Percentiles rank a stretch among this genome's conserved stretches.
phyloP scores from a whole-genome alignment of 1,284 basidiomycete species.

The Moesziomyces antarcticus region DNA sequence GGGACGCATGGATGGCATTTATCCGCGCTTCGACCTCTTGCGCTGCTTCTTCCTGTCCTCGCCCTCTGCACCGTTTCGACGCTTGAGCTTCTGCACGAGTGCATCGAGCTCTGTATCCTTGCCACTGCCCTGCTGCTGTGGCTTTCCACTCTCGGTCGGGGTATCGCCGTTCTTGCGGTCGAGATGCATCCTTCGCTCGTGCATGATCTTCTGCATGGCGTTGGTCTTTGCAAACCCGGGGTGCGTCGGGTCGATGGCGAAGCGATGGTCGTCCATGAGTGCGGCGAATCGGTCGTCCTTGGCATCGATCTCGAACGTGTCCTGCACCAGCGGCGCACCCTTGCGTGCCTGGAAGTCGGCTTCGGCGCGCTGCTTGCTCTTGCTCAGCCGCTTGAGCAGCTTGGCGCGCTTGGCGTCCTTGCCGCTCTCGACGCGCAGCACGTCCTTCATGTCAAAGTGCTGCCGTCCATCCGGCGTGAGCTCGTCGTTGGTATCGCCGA shows the following conservation, averaged over 20 bases:
- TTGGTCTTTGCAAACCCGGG: constrained; percentile 71
- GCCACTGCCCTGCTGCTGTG: neutral
- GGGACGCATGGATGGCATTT: neutral
- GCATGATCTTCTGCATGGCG: constrained; percentile 62
- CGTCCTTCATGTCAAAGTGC: constrained; percentile 92
- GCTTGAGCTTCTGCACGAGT: constrained; percentile 40
- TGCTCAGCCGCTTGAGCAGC: constrained; percentile 43
- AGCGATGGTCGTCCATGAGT: constrained; percentile 88
- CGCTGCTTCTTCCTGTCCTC: constrained; percentile 5
- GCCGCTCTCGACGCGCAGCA: constrained; percentile 84
- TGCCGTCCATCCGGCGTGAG: constrained; percentile 60
- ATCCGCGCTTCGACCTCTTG: constrained; percentile 24
- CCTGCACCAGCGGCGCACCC: constrained; percentile 62
- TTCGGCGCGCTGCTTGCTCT: constrained; percentile 52
- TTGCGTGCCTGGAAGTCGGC: constrained; percentile 65
- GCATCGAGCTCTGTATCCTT: constrained; percentile 21
- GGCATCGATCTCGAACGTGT: constrained; percentile 81
- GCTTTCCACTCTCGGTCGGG: neutral
- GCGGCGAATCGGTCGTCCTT: constrained; percentile 88
- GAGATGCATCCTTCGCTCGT: constrained; percentile 47
- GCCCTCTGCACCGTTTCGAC: constrained; percentile 9
- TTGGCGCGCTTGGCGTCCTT: constrained; percentile 65
- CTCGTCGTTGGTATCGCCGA: constrained; percentile 54
- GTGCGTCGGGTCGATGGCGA: constrained; percentile 95
- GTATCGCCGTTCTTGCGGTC: constrained; percentile 10